Conservation (phyloP, 73 alveolate species). For the Paramecium pentaurelia region DNA sequence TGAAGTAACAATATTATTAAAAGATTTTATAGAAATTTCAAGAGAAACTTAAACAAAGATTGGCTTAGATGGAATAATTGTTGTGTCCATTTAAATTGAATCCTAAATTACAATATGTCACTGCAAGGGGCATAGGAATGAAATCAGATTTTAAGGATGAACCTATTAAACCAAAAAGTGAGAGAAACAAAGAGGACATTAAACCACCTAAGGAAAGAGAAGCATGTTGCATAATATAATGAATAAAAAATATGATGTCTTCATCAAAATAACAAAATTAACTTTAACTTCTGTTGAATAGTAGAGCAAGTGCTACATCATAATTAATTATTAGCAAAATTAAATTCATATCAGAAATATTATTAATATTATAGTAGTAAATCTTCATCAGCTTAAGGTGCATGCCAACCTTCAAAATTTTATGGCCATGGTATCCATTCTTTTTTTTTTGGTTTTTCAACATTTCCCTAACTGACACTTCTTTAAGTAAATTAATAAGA, state of each 20-base stretch:
- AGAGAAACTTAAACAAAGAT: background rate
- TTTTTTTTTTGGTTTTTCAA: background rate
- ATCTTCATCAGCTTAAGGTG: background rate
- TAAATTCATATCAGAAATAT: background rate
- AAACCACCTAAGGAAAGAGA: constrained; percentile 25
- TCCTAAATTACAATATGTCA: constrained; percentile 25
- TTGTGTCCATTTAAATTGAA: background rate
- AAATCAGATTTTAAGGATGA: background rate
- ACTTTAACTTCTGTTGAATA: background rate
- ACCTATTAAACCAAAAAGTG: background rate
- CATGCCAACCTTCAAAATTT: constrained; percentile 14
- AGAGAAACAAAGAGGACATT: constrained; percentile 14
- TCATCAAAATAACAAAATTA: background rate
- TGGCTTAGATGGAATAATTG: background rate
- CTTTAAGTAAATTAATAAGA: background rate
- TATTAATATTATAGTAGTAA: background rate
- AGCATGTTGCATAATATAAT: constrained; percentile 39
- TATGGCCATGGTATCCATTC: constrained; percentile 4
- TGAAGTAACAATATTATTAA: background rate
- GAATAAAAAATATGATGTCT: background rate
- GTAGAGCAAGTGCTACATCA: background rate
- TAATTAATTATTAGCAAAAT: background rate
- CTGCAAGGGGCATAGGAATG: constrained; percentile 12
- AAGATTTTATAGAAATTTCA: background rate
- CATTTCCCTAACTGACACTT: constrained; percentile 4